Percentiles rank a stretch among this genome's conserved stretches.
Evolutionary conservation across 257 asterid species (phyloP).

Genomic region (Solanum chilense): DNA sequence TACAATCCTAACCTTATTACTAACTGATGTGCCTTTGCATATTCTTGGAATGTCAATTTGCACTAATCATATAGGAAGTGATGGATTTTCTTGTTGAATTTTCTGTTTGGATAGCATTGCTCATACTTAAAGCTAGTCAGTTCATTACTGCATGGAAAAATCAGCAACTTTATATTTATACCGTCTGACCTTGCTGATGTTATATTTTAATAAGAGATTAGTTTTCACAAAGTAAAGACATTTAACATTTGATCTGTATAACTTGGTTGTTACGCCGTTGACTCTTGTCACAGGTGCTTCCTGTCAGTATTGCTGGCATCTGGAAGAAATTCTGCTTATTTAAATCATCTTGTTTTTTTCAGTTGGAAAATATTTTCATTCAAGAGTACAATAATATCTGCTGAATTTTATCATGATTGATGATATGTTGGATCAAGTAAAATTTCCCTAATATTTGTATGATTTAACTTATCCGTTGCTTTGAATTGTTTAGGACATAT

Average conservation of each 20-base stretch:
- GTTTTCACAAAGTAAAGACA: not conserved
- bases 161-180: not conserved
- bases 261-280: not conserved
- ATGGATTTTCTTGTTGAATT: not conserved
- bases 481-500: conserved; percentile 50
- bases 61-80: not conserved
- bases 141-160: not conserved
- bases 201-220: not conserved
- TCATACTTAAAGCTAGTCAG: not conserved
- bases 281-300: not conserved
- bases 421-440: not conserved
- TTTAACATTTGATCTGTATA: not conserved
- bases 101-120: not conserved
- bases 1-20: not conserved
- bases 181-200: not conserved
- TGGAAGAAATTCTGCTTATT: not conserved
- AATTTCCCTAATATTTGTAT: not conserved
- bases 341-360: not conserved
- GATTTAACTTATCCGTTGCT: not conserved
- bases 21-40: not conserved
- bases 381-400: not conserved
- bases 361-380: not conserved
- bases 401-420: not conserved
- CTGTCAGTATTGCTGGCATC: not conserved
- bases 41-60: not conserved